Evolutionary conservation across 768 basidiomycete genomes (phyloP), one percentile per base, ranked within the genome.

Genomic region (Lactarius pseudohatsudake): DNA sequence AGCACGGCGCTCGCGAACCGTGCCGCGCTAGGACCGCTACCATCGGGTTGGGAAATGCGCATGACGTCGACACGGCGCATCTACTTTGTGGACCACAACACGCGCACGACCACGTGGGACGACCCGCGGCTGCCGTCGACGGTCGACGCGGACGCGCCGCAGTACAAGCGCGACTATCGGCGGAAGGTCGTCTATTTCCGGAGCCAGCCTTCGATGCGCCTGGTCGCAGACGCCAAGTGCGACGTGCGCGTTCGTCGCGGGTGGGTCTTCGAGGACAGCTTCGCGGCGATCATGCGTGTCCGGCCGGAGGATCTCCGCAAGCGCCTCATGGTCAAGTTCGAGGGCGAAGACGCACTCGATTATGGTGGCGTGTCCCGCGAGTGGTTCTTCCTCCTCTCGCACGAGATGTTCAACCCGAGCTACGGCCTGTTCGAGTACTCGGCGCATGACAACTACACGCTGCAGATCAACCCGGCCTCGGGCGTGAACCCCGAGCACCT

Each of bases 21-120:
- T 71, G 84, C 80, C 64, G 76, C 86, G 68, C 58, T 72, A 0
- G 94, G 94, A 0, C 86, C 91, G 8, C 81, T 96, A 43, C 94
- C 94, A 6, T 90, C 88, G 55, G 94, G 94, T 66, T 96, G 94
- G 94, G 94, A 96, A 78, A 96, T 96, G 94, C 84, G 94, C 22
- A 77, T 96, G 61, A 95, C 94, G 1, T 88, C 89, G 1, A 93
- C 90, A 0, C 84, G 84, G 9, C 83, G 93, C 40, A 89, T 96
- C 20, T 96, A 96, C 77, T 96, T 94, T 71, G 94, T 96, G 16
- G 94, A 96, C 74, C 94, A 96, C 77, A 95, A 90, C 69, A 90
- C 89, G 45, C 84, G 90, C 61, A 93, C 93, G 20, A 96, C 94
- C 18, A 86, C 91, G 7, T 96, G 94, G 94, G 94, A 96, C 74